Base-by-base conservation (phyloP, 2,329 filamentous ascomycete species). In the Erysiphe neolycopersici region DNA sequence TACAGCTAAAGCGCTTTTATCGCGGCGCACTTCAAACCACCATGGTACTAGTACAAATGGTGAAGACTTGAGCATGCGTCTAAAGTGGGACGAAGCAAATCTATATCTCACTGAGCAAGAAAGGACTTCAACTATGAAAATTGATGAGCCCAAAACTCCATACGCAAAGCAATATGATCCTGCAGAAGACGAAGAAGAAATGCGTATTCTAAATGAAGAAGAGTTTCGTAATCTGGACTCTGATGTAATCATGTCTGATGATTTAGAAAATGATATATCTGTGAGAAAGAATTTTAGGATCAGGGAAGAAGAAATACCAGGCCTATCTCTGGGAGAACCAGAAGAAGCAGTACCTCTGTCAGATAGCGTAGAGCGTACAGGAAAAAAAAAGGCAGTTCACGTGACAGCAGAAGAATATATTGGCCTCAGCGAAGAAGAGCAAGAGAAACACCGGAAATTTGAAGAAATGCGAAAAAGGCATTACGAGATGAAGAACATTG, bases 11-110 rank as follows among this genome's bases (percentile, higher is more conserved):
- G 69, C 46, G 61, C 61, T 47, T 61, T 52, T 46, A 46, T 52
- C 51, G 32, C 64, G 47, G 59, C 62, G 41, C 63, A 64, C 45
- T 60, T 65, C 47, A 58, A 62, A 48, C 11, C 47, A 52, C 4
- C 48, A 48, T 2, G 38, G 48, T 0, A 39, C 39, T 26, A 32
- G 43, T 14, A 18, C 43, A n/a, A 44, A 42, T 33, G 48, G 41
- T 47, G 62, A 64, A 31, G 69, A 73, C 42, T 68, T 73, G 41
- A 67, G 66, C 45, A 76, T 71, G 46, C 78, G 80, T 49, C 76
- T 98, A 52, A 93, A 94, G 64, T 98, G 89, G 89, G 89, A 98
- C 60, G 89, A 98, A 64, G 89, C 82, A 39, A 98, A 98, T 58
- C 70, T 98, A 30, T 98, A 94, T 62, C 70, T 98, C 43, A 89